These are phyloP conservation scores for Termitomyces bulborhizus DNA, from an alignment of 768 basidiomycete species.

Conservation along the genomic window DNA sequence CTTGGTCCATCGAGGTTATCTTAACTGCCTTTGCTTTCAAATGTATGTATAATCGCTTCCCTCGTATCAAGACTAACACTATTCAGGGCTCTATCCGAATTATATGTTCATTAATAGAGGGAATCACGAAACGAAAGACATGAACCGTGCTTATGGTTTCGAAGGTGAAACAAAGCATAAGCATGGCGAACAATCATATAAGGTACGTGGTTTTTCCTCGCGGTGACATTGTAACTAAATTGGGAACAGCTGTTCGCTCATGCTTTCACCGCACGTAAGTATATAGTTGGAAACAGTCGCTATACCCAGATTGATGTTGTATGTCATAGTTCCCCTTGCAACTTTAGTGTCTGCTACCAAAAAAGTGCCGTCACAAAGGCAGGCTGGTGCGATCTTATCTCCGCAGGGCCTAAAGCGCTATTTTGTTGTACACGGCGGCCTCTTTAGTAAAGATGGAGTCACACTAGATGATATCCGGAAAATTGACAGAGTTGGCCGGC, in stretches of 20 bases:
- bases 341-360: slow-evolving; percentile 77
- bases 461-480: slow-evolving; percentile 90
- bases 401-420: slow-evolving; percentile 80
- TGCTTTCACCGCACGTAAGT: slow-evolving; percentile 82
- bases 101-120: slow-evolving; percentile 92
- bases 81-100: slow-evolving; percentile 82
- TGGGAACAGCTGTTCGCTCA: slow-evolving; percentile 75
- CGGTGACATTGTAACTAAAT: slow-evolving; percentile 3
- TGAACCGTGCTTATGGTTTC: slow-evolving; percentile 93
- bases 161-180: slow-evolving; percentile 97
- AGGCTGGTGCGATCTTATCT: slow-evolving; percentile 62
- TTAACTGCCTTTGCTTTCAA: slow-evolving; percentile 93
- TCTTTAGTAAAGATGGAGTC: slow-evolving; percentile 94
- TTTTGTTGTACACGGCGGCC: slow-evolving; percentile 93
- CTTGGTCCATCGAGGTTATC: slow-evolving; percentile 92
- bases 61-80: not conserved
- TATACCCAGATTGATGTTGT: not conserved
- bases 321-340: slow-evolving; percentile 74
- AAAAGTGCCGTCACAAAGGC: slow-evolving; percentile 37
- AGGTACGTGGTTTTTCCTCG: slow-evolving; percentile 35
- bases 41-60: slow-evolving; percentile 41
- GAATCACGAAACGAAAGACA: slow-evolving; percentile 95
- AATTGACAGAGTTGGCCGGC: slow-evolving; percentile 79
- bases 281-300: slow-evolving; percentile 9
- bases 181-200: slow-evolving; percentile 93